Percentiles rank a stretch among this genome's conserved stretches.
phyloP scores from a whole-genome alignment of 305 asterid genomes.

The Fraxinus nigra region DNA sequence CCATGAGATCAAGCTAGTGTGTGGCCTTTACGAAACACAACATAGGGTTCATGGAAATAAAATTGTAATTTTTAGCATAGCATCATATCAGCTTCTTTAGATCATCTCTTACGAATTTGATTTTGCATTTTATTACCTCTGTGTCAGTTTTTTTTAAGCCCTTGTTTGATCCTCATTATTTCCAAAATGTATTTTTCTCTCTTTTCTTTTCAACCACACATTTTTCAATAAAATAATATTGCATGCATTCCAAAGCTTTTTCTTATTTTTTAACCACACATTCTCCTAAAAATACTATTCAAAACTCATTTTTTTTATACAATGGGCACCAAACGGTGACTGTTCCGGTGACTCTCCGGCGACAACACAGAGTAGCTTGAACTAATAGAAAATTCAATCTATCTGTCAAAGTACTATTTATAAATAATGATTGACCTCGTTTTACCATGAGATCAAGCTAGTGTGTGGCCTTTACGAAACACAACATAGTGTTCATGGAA shows the following conservation, averaged over 20 bases:
- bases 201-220: too few relatives aligned
- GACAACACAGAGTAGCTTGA: slow-evolving; percentile 1
- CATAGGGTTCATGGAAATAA: background rate
- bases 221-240: too few relatives aligned
- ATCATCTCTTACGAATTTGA: background rate
- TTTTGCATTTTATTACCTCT: background rate
- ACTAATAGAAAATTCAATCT: background rate
- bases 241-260: too few relatives aligned
- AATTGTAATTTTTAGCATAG: background rate
- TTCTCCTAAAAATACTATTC: too few relatives aligned
- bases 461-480: background rate
- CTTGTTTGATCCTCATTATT: too few relatives aligned
- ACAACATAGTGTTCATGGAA: background rate
- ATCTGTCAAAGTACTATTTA: background rate
- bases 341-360: too few relatives aligned
- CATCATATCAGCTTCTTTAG: background rate
- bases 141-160: background rate
- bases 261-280: too few relatives aligned
- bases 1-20: slow-evolving; percentile 3
- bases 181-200: too few relatives aligned
- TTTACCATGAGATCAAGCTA: slow-evolving; percentile 8
- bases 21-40: background rate
- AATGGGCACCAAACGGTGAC: too few relatives aligned
- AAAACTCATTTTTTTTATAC: too few relatives aligned
- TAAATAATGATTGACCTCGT: background rate